These are phyloP conservation scores for Starmerella sp. DNA, from an alignment of 805 yeast species.

Conservation along the genomic window DNA sequence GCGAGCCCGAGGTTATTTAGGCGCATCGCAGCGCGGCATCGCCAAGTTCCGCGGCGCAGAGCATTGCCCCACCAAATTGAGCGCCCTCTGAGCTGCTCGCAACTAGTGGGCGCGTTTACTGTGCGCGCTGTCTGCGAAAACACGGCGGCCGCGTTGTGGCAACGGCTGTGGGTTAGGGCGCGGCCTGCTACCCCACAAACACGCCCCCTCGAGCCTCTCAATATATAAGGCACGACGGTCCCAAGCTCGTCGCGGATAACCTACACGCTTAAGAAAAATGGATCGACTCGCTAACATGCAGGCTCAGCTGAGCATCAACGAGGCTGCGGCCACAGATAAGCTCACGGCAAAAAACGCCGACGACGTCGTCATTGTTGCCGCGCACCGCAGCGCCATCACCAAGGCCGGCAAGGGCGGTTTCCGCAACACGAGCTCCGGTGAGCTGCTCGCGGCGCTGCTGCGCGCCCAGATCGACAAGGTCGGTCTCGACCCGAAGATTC, in stretches of 20 bases:
- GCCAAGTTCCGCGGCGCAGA: not conserved
- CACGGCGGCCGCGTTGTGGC: not conserved
- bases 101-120: too few relatives aligned
- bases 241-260: not conserved
- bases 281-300: slow-evolving; percentile 28
- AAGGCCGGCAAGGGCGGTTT: slow-evolving; percentile 81
- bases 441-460: slow-evolving; percentile 55
- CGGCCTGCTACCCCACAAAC: not conserved
- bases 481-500: slow-evolving; percentile 41
- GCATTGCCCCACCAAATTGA: too few relatives aligned
- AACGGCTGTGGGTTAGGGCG: slow-evolving; percentile 2
- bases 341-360: slow-evolving; percentile 53
- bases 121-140: too few relatives aligned
- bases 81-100: too few relatives aligned
- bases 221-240: not conserved
- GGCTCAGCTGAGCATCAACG: slow-evolving; percentile 26
- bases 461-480: slow-evolving; percentile 47
- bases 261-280: slow-evolving; percentile 20
- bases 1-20: not conserved
- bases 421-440: slow-evolving; percentile 74
- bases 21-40: not conserved
- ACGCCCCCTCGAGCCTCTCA: not conserved
- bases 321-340: slow-evolving; percentile 28
- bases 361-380: slow-evolving; percentile 83
- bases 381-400: slow-evolving; percentile 82